Base-by-base conservation (phyloP, 1,284 basidiomycete species). In the Phellinidium pouzarii region DNA sequence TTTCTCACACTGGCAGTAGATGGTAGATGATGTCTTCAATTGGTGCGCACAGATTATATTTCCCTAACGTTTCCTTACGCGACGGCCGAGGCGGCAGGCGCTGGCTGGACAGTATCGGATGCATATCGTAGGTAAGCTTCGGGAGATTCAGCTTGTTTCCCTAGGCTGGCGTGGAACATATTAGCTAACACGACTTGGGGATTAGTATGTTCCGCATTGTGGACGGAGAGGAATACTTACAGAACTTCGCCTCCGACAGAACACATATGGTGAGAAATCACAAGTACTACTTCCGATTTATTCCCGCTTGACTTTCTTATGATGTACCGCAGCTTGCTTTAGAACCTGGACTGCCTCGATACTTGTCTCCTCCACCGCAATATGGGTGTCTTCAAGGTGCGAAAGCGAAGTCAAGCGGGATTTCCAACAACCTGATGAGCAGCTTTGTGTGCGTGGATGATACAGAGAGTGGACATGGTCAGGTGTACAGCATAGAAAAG, bases 231-330 rank as follows among this genome's bases (percentile, higher is more conserved):
- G 63, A 63, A 3, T 84, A 74, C 61, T 65, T 87, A 19, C 68
- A 76, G 55, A 60, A 77, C 59, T 87, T 88, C 67, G 82, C 84
- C 7, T 87, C 84, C n/a, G 83, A 88, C 64, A 72, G 86, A 61
- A 84, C 84, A 50, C 86, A 88, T 65, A 88, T 89, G 85, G 82
- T 85, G 54, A 62, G 66, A 59, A 48, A 48, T 50, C 58, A 58
- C 34, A 55, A 31, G 51, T 43, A 29, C 25, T 53, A 45, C 17
- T 36, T 6, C 29, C 34, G 29, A 37, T 22, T 12, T 12, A 42
- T 22, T 23, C 36, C 25, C 40, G 41, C n/a, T 48, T 37, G 19
- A 14, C 40, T 12, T 27, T 40, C n/a, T 31, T 12, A 27, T 42
- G 11, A 46, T 14, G 14, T 19, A 41, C n/a, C 27, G 14, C 27